Percentiles rank a stretch among this genome's conserved stretches.
phyloP scores from a whole-genome alignment of 495 filamentous ascomycete genomes.

The Aspergillus biplanus region DNA sequence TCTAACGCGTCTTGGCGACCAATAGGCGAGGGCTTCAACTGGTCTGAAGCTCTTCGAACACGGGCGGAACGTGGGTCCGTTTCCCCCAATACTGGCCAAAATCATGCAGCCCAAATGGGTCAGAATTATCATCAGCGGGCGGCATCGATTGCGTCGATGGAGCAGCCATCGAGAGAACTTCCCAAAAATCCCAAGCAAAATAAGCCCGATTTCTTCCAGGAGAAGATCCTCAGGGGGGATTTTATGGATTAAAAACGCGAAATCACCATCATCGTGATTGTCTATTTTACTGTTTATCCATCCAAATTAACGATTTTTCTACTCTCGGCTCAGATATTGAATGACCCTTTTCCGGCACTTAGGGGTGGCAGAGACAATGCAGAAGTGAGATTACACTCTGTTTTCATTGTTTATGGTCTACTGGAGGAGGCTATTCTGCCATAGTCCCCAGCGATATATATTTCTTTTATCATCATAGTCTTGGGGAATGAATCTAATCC shows the following conservation, averaged over 20 bases:
- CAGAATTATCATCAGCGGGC: constrained; percentile 51
- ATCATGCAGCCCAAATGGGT: constrained; percentile 25
- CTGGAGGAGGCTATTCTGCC: too few relatives aligned
- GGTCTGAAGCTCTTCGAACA: constrained; percentile 89
- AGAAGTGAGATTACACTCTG: too few relatives aligned
- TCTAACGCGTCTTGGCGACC: constrained; percentile 55
- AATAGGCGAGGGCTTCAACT: constrained; percentile 90
- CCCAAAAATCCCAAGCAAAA: constrained; percentile 66
- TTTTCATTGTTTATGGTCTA: too few relatives aligned
- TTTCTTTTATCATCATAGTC: too few relatives aligned
- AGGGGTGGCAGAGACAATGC: too few relatives aligned
- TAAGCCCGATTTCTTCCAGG: constrained; percentile 89
- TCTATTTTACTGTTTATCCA: constrained; percentile 1
- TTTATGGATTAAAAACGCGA: constrained; percentile 82
- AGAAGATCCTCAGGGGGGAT: constrained; percentile 94
- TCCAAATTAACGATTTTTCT: neutral
- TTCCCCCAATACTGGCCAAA: constrained; percentile 44
- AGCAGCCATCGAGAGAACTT: constrained; percentile 68
- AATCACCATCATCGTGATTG: neutral
- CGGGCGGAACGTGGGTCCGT: constrained; percentile 79
- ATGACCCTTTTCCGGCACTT: too few relatives aligned
- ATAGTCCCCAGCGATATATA: too few relatives aligned
- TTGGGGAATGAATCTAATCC: too few relatives aligned
- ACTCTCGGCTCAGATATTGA: neutral
- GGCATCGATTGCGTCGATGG: constrained; percentile 70